These are phyloP conservation scores for Alternaria brassicae DNA, from an alignment of 2,329 filamentous ascomycete species.

Conservation along the genomic window DNA sequence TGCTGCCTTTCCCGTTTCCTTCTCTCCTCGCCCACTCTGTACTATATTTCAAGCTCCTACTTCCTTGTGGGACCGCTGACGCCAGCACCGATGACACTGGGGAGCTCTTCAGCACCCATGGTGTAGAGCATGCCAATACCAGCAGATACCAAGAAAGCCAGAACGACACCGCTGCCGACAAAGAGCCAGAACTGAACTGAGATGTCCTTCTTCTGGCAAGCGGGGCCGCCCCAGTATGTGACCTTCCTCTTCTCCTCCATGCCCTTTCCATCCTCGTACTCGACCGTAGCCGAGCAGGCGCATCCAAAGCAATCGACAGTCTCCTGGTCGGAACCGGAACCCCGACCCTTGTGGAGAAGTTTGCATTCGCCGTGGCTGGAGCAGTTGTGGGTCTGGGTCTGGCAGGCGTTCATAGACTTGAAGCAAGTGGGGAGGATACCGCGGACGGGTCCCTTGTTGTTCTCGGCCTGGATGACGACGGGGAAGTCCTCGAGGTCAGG, in stretches of 20 bases:
- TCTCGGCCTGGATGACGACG: constrained; percentile 29
- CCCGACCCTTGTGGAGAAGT: constrained; percentile 64
- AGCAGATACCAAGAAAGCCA: constrained; percentile 72
- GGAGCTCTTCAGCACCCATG: constrained; percentile 86
- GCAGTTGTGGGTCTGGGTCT: constrained; percentile 75
- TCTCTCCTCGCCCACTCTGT: constrained; percentile 1
- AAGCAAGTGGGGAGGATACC: constrained; percentile 77
- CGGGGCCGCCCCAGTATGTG: constrained; percentile 80
- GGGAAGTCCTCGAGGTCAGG: constrained; percentile 41
- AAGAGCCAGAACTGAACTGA: constrained; percentile 91
- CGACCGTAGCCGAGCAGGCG: constrained; percentile 69
- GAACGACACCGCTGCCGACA: constrained; percentile 72
- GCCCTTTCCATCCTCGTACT: constrained; percentile 56
- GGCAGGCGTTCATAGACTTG: constrained; percentile 71
- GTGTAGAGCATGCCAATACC: constrained; percentile 80
- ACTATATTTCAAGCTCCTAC: constrained; percentile 42
- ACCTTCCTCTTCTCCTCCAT: constrained; percentile 60
- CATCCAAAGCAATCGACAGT: constrained; percentile 75
- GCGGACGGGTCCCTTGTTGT: constrained; percentile 47
- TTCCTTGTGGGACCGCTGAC: constrained; percentile 70
- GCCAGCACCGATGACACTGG: constrained; percentile 94
- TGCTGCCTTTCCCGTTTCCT: neutral
- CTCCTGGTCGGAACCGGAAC: constrained; percentile 50
- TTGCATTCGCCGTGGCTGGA: constrained; percentile 81
- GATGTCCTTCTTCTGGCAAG: constrained; percentile 91